These are phyloP conservation scores for Cicer arietinum DNA, from an alignment of 306 rosid species.

Conservation along the genomic window DNA sequence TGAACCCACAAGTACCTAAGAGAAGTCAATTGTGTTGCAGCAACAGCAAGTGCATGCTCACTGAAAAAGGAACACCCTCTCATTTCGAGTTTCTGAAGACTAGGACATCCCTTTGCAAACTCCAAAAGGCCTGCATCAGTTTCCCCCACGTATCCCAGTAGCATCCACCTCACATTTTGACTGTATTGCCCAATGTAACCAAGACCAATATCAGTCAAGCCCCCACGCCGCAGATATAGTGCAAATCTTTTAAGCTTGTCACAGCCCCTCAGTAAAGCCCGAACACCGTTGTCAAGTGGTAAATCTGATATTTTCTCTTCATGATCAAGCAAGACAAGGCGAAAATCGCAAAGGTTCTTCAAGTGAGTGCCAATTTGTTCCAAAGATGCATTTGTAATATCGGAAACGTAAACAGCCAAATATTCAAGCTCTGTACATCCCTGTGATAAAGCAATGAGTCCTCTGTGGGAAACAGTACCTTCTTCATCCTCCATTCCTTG, in stretches of 20 bases:
- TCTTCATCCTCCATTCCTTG: conserved; percentile 89
- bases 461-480: conserved; percentile 87
- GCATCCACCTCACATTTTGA: conserved; percentile 90
- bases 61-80: conserved; percentile 88
- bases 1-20: conserved; percentile 97
- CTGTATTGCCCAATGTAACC: conserved; percentile 78
- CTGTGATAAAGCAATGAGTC: conserved; percentile 78
- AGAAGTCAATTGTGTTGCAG: conserved; percentile 71
- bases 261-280: conserved; percentile 78
- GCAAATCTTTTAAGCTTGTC: conserved; percentile 85
- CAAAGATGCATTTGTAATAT: conserved; percentile 75
- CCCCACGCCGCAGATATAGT: conserved; percentile 81
- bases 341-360: conserved; percentile 79
- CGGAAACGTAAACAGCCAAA: conserved; percentile 88
- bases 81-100: conserved; percentile 87
- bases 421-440: conserved; percentile 88
- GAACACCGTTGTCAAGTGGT: conserved; percentile 92
- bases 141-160: conserved; percentile 84
- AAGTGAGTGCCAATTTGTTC: conserved; percentile 75
- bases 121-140: conserved; percentile 81
- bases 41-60: conserved; percentile 72
- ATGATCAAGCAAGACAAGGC: conserved; percentile 83
- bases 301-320: conserved; percentile 68
- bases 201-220: conserved; percentile 80
- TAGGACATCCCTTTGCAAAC: conserved; percentile 85